phyloP scores from a whole-genome alignment of 306 rosid species.

The Cucurbita argyrosperma region DNA sequence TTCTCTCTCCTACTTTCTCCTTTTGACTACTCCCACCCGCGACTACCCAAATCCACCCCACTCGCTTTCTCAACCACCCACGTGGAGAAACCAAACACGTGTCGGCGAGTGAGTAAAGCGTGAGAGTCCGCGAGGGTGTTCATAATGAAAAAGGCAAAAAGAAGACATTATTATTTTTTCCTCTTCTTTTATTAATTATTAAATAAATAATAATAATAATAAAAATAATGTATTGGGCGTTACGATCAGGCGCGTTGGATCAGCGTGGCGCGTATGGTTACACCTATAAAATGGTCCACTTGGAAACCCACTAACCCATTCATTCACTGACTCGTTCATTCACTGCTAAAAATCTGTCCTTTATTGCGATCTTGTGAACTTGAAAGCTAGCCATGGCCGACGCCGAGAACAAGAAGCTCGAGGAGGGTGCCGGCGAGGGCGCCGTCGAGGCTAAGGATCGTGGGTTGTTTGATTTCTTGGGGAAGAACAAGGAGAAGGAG shows the following conservation, averaged over 20 bases:
- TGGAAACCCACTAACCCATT: background rate
- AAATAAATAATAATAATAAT: background rate
- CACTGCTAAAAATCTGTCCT: background rate
- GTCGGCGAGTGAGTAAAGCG: background rate
- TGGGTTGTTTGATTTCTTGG: constrained; percentile 47
- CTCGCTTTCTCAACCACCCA: background rate
- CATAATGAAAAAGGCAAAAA: background rate
- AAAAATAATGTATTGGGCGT: background rate
- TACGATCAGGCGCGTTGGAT: background rate
- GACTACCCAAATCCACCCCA: background rate
- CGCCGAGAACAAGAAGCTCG: constrained; percentile 29
- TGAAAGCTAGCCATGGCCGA: constrained; percentile 40
- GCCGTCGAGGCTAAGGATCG: constrained; percentile 46
- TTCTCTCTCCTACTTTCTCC: background rate
- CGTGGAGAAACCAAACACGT: background rate
- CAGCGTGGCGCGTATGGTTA: background rate
- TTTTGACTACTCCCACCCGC: background rate
- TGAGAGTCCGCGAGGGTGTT: background rate
- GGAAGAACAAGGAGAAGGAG: constrained; percentile 39
- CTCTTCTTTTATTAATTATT: background rate
- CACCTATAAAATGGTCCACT: background rate
- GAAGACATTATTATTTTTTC: background rate
- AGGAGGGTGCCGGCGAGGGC: constrained; percentile 15
- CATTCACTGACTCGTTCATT: background rate
- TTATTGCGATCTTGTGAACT: background rate